Conservation (phyloP, 176 grass and related monocot genomes). For the Oropetium thomaeum region DNA sequence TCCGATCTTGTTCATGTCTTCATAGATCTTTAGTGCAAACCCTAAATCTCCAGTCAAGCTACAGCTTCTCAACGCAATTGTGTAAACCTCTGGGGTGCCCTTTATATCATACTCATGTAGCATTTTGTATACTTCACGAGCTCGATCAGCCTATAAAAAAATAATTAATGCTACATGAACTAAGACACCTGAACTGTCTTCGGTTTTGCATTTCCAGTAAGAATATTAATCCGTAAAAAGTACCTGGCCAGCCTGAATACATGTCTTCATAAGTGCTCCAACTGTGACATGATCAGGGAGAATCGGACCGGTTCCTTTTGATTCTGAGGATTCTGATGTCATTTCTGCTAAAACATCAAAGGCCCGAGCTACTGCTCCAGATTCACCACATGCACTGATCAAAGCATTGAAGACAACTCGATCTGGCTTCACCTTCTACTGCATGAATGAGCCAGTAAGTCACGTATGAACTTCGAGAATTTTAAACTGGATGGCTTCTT, state of each 20-base stretch:
- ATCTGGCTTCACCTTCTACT: constrained; percentile 99
- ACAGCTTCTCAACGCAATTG: constrained; percentile 93
- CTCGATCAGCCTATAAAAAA: constrained; percentile 64
- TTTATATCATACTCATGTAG: constrained; percentile 84
- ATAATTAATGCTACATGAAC: constrained; percentile 10
- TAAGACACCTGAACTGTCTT: constrained; percentile 21
- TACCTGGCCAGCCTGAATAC: constrained; percentile 83
- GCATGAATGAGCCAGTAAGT: constrained; percentile 69
- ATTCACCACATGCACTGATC: constrained; percentile 97
- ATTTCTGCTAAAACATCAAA: constrained; percentile 99
- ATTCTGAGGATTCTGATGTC: constrained; percentile 60
- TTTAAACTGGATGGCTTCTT: constrained; percentile 5
- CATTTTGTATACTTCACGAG: constrained; percentile 92
- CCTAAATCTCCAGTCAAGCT: constrained; percentile 87
- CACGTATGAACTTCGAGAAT: constrained; percentile 19
- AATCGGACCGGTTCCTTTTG: constrained; percentile 61
- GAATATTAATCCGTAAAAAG: constrained; percentile 22
- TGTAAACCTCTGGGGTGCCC: constrained; percentile 91
- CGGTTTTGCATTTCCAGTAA: constrained; percentile 17
- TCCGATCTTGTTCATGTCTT: constrained; percentile 92
- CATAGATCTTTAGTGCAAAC: constrained; percentile 87
- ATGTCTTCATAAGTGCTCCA: constrained; percentile 91
- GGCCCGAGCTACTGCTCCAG: constrained; percentile 91
- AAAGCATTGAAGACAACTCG: constrained; percentile 98
- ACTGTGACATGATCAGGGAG: constrained; percentile 95